phyloP scores from a whole-genome alignment of 768 basidiomycete genomes.

The Trametes elegans region DNA sequence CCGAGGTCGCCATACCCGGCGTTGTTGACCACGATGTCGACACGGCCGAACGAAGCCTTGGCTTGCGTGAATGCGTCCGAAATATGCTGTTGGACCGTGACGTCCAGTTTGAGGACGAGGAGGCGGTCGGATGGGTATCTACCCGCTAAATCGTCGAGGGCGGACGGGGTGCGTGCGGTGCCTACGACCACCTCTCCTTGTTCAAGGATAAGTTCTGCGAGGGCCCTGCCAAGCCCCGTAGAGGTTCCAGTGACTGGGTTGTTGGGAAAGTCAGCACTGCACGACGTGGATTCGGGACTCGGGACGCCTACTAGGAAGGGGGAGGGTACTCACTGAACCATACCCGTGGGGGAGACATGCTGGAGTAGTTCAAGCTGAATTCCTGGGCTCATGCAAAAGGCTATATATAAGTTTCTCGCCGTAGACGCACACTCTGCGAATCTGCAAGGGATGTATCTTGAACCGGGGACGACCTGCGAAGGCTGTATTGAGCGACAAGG shows the following conservation, averaged over 20 bases:
- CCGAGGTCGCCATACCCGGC: slow-evolving; percentile 18
- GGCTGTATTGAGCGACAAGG: no score
- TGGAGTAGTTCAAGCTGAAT: no score
- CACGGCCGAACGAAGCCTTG: slow-evolving; percentile 14
- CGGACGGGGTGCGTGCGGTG: slow-evolving; percentile 25
- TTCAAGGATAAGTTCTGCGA: slow-evolving; percentile 24
- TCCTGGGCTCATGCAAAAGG: no score
- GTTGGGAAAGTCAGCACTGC: not conserved
- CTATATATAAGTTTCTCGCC: no score
- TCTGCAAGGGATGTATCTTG: no score
- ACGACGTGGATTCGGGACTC: not conserved
- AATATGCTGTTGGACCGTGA: slow-evolving; percentile 16
- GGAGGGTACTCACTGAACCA: not conserved
- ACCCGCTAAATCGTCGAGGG: slow-evolving; percentile 21
- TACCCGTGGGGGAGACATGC: not conserved
- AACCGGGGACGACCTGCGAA: no score
- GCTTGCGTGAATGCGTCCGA: slow-evolving; percentile 20
- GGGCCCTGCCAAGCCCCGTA: slow-evolving; percentile 23
- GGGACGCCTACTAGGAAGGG: no score
- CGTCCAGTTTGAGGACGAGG: slow-evolving; percentile 24
- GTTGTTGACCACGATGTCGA: slow-evolving; percentile 30
- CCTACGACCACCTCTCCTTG: slow-evolving; percentile 28
- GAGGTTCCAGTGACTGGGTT: slow-evolving; percentile 28
- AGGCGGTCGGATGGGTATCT: slow-evolving; percentile 17
- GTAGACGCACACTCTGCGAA: no score